phyloP scores from a whole-genome alignment of 352 stramenopile species.

The Hyaloperonospora brassicae region DNA sequence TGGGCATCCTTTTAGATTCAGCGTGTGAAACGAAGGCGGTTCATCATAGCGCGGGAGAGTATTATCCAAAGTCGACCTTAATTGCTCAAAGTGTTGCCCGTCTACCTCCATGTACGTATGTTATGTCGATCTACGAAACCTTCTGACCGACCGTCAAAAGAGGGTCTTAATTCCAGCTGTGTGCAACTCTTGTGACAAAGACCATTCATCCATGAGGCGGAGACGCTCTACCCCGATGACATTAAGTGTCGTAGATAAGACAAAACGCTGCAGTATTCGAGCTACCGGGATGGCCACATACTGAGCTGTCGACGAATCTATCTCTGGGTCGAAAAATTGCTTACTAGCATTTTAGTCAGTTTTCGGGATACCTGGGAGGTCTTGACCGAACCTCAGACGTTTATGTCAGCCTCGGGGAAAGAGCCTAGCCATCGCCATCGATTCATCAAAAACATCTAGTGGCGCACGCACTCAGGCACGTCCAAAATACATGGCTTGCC shows the following conservation, averaged over 20 bases:
- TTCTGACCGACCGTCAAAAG: background rate
- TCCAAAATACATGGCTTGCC: background rate
- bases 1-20: background rate
- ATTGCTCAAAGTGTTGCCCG: background rate
- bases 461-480: background rate
- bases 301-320: background rate
- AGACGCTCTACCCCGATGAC: background rate
- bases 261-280: background rate
- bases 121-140: background rate
- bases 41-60: background rate
- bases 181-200: background rate
- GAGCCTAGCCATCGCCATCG: background rate
- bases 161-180: background rate
- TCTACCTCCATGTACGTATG: background rate
- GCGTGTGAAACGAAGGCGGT: background rate
- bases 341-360: background rate
- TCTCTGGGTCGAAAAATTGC: background rate
- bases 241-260: background rate
- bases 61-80: background rate
- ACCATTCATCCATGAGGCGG: background rate
- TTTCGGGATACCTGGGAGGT: background rate
- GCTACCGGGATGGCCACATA: background rate
- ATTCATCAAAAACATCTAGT: background rate
- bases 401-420: background rate
- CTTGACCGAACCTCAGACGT: background rate